Base-by-base conservation (phyloP, 495 filamentous ascomycete genomes). In the Podospora anserina region DNA sequence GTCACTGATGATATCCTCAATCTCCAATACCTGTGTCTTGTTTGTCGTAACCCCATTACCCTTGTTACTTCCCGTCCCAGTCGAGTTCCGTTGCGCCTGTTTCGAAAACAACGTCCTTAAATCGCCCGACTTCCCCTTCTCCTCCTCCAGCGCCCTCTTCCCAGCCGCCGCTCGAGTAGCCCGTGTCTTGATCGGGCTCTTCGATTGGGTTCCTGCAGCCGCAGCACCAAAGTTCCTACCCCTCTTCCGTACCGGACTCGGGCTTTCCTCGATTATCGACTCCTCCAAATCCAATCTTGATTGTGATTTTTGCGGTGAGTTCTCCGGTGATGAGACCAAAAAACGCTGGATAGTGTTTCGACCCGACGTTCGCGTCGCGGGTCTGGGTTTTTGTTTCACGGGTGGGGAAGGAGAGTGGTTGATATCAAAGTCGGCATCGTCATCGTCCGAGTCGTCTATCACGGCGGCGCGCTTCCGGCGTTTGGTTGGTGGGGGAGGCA, bases 401-500 rank as follows among this genome's bases (percentile, higher is more conserved):
- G 23, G 5, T 61, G 23, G 23, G 16, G 59, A 13, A 16, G 39
- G 56, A 18, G 19, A 59, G 19, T 1, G 18, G 7, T 19, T 11
- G 18, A 11, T n/a, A 16, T 26, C 19, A 30, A 64, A 27, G 58
- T 70, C 60, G 28, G 53, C 64, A 26, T 66, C 75, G 28, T 68
- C 68, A 44, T 81, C 75, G 64, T 82, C 72, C 59, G 81, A 78
- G 70, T 76, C 74, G 20, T 73, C 71, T 55, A 75, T 55, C 44
- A 75, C 56, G 32, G 64, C 62, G 66, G 73, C 64, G 65, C 73
- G 75, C 62, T 80, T 85, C 70, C 80, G 81, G 68, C 85, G 84
- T 79, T 86, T 86, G n/a, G 30, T 44, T 68, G 83, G 77, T 68
- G 85, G 81, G 72, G 84, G 83, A 73, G 83, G 81, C 85, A 87